Evolutionary conservation across 805 yeast genomes (phyloP).

Genomic region (Kregervanrija pseudodelftensis): DNA sequence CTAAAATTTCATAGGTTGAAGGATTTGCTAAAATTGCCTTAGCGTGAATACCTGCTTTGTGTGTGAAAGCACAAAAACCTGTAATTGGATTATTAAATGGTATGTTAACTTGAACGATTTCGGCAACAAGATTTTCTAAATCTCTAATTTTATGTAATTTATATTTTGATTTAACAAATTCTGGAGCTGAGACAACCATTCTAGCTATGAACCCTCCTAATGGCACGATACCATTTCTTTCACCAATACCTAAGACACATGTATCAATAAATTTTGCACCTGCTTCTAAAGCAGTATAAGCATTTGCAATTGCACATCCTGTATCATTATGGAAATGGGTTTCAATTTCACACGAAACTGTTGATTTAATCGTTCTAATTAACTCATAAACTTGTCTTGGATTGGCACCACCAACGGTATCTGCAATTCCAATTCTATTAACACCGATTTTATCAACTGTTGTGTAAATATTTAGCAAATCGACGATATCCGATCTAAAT

Average conservation of each 20-base stretch:
- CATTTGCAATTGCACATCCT: constrained; percentile 58
- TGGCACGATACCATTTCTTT: constrained; percentile 57
- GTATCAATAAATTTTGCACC: constrained; percentile 56
- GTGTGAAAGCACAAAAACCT: constrained; percentile 59
- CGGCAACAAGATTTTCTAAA: constrained; percentile 52
- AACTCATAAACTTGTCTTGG: constrained; percentile 58
- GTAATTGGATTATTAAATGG: constrained; percentile 60
- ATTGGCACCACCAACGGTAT: constrained; percentile 58
- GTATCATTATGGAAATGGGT: constrained; percentile 60
- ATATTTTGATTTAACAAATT: constrained; percentile 50
- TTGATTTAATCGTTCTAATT: constrained; percentile 49
- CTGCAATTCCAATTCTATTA: constrained; percentile 57
- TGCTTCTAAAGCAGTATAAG: constrained; percentile 56
- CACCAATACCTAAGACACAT: constrained; percentile 55
- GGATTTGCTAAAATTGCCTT: constrained; percentile 58
- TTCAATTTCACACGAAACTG: constrained; percentile 52
- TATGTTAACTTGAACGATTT: constrained; percentile 49
- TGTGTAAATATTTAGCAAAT: constrained; percentile 49
- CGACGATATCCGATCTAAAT: constrained; percentile 54
- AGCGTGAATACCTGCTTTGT: constrained; percentile 59
- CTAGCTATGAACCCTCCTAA: constrained; percentile 57
- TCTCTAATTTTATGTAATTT: constrained; percentile 50
- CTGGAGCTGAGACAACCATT: constrained; percentile 57
- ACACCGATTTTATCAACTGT: constrained; percentile 59
- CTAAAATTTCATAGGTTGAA: constrained; percentile 53